Evolutionary conservation across 1,139 yeast species (phyloP), one percentile per base, ranked within the genome.

Genomic region (Sugiyamaella japonica): DNA sequence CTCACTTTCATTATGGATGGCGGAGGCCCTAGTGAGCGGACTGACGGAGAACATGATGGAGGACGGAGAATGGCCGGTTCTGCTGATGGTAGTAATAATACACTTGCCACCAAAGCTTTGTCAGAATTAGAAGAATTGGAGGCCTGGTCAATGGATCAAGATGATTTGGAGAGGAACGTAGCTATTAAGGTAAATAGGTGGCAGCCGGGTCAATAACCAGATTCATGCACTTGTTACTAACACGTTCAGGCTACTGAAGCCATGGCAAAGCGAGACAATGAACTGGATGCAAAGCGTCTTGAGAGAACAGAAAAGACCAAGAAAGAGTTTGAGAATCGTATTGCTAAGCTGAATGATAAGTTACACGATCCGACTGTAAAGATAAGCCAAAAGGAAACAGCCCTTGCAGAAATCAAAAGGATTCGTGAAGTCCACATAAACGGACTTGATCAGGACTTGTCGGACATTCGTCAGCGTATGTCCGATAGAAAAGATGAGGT

Each of bases 211-310:
- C n/a, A 9, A 29, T 5, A 3, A 12, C 36, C 13, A 25, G 13
- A 25, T 12, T 23, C 12, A n/a, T 9, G 25, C 25, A 20, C 6
- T 13, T 38, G 41, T 38, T 50, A 44, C 54, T 51, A 48, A 49
- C 48, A 8, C 10, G 1, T 25, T 2, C 75, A 81, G 70, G 97
- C 97, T 1, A 83, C 84, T 59, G 75, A 75, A 51, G 82, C 80
- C 3, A 76, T 89, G 56, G 72, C 78, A 1, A 72, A 77, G 47
- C 82, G 85, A 55, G 91, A 89, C 55, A 72, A 80, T 3, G 96
- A 87, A 61, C 73, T 86, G 46, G 99, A 93, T 62, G 73, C 77
- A 55, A 86, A 84, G 60, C 76, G 98, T 54, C 73, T 90, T 13
- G 84, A 81, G 10, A 88, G 89, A 67, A 79, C 95, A 0, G 68